Base-by-base conservation (phyloP, 805 yeast genomes). In the Lipomyces kockii region DNA sequence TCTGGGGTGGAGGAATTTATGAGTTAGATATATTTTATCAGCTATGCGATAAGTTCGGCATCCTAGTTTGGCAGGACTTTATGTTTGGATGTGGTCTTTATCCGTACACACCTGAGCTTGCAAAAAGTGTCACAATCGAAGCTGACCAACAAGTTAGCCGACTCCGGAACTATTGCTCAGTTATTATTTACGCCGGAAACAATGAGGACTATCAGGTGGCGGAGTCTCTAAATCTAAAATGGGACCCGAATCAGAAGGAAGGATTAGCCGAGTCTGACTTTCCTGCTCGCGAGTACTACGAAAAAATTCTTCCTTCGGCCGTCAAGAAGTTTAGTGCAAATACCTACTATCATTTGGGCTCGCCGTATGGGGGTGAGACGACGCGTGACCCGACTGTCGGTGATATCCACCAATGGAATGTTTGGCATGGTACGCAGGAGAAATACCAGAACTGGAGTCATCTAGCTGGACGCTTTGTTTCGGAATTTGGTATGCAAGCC, bases 81-180 rank as follows among this genome's bases (percentile, higher is more conserved):
- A 81, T 84, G 86, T 84, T 85, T 78, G 87, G 85, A 1, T 84
- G 87, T 76, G 87, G 86, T 0, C 84, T 81, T 60, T 85, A 85
- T 67, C 87, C 87, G 2, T 83, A 79, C 3, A 77, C 82, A 68
- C 73, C 73, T 2, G 75, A 72, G 12, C 83, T 83, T 66, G 71
- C 78, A 27, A 73, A 72, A 4, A 74, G 73, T 55, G 84, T 85
- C 3, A 49, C 69, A 9, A 65, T 71, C 12, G 87, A 84, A 68
- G 80, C 78, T 0, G 71, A 64, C 22, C 74, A 77, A 61, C 85
- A 83, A 67, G 72, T 84, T 51, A 73, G 70, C 58, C 70, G 87
- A 61, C 71, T 84, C 62, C 75, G 85, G 69, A 79, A 81, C 63
- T 77, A 80, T 68, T 76, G 83, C 51, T 79, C 80, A n/a, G 68